A percentile compares a stretch with the other conserved stretches of the same genome.
Conservation (phyloP, 441 rosid species). For the Eutrema salsugineum region DNA sequence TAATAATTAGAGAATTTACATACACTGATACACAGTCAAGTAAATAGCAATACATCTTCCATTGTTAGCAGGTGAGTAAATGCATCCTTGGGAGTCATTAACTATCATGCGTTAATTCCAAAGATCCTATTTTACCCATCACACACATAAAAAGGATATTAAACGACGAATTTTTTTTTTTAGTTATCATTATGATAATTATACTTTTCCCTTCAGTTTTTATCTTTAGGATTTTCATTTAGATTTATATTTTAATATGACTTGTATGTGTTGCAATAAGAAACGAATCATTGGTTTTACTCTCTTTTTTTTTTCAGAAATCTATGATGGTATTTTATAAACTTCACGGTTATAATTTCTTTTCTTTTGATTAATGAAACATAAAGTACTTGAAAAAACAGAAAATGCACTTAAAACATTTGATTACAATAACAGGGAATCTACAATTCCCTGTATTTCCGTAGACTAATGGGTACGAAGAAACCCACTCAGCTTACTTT, state of each 20-base stretch:
- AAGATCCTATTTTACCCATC: slow-evolving; percentile 7
- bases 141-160: neutral
- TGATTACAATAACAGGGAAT: neutral
- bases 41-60: slow-evolving; percentile 18
- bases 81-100: neutral
- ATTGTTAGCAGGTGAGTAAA: slow-evolving; percentile 7
- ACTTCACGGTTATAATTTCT: too few relatives aligned
- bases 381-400: neutral
- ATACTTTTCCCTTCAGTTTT: neutral
- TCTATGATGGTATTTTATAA: too few relatives aligned
- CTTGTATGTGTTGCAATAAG: neutral
- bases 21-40: neutral
- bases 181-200: neutral
- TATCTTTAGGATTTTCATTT: neutral
- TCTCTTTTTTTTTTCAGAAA: neutral
- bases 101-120: slow-evolving; percentile 4
- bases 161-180: neutral
- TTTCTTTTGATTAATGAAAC: too few relatives aligned
- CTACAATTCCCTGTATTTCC: slow-evolving; percentile 18
- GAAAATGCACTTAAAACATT: neutral
- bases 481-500: slow-evolving; percentile 25
- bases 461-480: slow-evolving; percentile 35
- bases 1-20: neutral
- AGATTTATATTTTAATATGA: neutral
- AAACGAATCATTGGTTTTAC: neutral